phyloP scores from a whole-genome alignment of 257 asterid species.

The Linderniella brevidens region DNA sequence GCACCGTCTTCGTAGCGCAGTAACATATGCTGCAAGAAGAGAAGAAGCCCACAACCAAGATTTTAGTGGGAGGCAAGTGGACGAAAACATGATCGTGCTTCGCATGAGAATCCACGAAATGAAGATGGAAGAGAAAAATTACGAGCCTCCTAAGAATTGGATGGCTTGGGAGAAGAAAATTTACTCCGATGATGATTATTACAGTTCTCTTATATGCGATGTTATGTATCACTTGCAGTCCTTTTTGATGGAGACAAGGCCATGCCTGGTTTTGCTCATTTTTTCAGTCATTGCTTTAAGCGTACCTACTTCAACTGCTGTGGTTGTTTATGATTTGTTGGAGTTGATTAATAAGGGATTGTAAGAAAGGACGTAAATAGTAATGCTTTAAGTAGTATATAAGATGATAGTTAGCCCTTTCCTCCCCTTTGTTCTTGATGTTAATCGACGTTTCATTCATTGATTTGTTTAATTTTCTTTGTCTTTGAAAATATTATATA shows the following conservation, averaged over 20 bases:
- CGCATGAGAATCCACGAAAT: slow-evolving; percentile 21
- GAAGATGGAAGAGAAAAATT: slow-evolving; percentile 14
- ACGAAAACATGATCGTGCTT: slow-evolving; percentile 17
- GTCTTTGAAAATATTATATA: no score
- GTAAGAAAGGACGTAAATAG: no score
- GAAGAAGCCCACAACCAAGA: slow-evolving; percentile 11
- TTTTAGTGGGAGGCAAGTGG: slow-evolving; percentile 12
- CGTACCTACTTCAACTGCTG: slow-evolving; percentile 14
- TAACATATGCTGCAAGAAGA: slow-evolving; percentile 1
- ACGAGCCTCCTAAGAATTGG: slow-evolving; percentile 21
- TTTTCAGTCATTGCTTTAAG: slow-evolving; percentile 9
- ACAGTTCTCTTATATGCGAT: slow-evolving; percentile 17
- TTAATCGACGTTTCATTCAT: no score
- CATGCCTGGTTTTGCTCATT: slow-evolving; percentile 18
- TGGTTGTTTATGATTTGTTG: slow-evolving; percentile 8
- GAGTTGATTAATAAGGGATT: neutral
- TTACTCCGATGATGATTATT: slow-evolving; percentile 1
- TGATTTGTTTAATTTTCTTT: no score
- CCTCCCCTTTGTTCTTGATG: no score
- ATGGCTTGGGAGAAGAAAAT: slow-evolving; percentile 23
- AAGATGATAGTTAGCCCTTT: no score
- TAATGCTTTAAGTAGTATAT: no score
- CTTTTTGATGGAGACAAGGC: slow-evolving; percentile 16
- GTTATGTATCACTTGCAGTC: slow-evolving; percentile 13
- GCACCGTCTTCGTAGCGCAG: neutral